Evolutionary conservation across 1,284 basidiomycete genomes (phyloP), one percentile per base, ranked within the genome.

Genomic region (Malassezia brasiliensis): DNA sequence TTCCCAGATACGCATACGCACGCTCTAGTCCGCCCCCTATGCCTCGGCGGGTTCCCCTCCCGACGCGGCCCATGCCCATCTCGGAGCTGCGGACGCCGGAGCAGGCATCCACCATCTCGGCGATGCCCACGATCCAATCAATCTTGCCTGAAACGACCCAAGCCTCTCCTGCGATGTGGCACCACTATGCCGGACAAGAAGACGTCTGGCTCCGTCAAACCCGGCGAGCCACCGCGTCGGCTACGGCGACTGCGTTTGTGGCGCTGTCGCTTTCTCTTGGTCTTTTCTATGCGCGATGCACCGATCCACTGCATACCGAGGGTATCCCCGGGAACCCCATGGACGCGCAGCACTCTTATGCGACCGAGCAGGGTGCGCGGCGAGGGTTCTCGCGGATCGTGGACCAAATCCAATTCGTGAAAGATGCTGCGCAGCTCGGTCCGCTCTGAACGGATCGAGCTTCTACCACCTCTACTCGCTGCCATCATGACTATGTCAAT

Each of bases 391-490:
- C 25, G 25, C 7, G 25, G 4, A 7, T 28, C 4, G 25, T 28
- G 3, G 52, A 53, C 25, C 22, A 40, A 25, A 15, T 53, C 31
- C 52, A 53, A 42, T 32, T 47, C 19, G 34, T 53, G 12, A 53
- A 48, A 38, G 52, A 53, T n/a, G 45, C 46, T 22, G 52, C 52
- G 10, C 52, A 53, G n/a, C 14, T 53, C n/a, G 44, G 52, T 12
- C 34, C 52, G 1, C 22, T 53, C n/a, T 53, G 20, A 47, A 2
- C 11, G 8, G 25, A 19, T 11, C 19, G 25, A 14, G 20, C 6
- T 5, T 3, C 38, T 28, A 40, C 38, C 17, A 22, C 17, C 15
- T n/a, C 10, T 17, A 14, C 25, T 20, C 10, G 22, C 15, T 42
- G 32, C 32, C 32, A 34, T 14, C 32, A 34, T 9, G 9, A 34